Base-by-base conservation (phyloP, 257 asterid genomes). In the Buddleja alternifolia region DNA sequence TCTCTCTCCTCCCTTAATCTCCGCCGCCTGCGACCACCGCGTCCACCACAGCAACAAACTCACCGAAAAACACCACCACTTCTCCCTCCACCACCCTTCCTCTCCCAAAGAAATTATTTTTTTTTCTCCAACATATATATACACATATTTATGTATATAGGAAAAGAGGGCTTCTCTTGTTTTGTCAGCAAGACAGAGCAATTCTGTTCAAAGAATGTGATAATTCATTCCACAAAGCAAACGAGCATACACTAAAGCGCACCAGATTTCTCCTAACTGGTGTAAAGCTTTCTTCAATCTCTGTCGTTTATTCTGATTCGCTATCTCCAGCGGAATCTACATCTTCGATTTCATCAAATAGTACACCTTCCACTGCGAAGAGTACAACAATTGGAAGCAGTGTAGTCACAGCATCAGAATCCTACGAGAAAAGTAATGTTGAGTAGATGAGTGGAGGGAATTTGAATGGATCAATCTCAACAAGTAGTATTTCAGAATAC, bases 11-110 rank as follows among this genome's bases (percentile, higher is more conserved):
- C n/a, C n/a, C n/a, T n/a, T n/a, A n/a, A n/a, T 93, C 25, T 93
- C 97, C 86, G 55, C 82, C 72, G 75, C 91, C 73, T 93, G 99
- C 74, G 97, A 93, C 90, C 90, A 83, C 85, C 86, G 89, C 34
- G 96, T 93, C 80, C 99, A 93, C 89, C 92, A 88, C 71, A 97
- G 96, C 65, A 90, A 93, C 76, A 93, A 88, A 68, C 96, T 93
- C 46, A 96, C 99, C 68, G 83, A 83, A 2, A 93, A 90, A 59
- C 97, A 93, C 77, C 95, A 73, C 5, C 90, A 96, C 63, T 88
- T 86, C 83, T 69, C 88, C 25, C 91, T 90, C 52, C 81, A 81
- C 70, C 86, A 76, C 39, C 95, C 96, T 34, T 78, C n/a, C n/a
- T n/a, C 90, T 0, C 64, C 93, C 16, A 83, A 84, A 57, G 86